Base-by-base conservation (phyloP, 1,284 basidiomycete species). In the Trichosporon sp. region DNA sequence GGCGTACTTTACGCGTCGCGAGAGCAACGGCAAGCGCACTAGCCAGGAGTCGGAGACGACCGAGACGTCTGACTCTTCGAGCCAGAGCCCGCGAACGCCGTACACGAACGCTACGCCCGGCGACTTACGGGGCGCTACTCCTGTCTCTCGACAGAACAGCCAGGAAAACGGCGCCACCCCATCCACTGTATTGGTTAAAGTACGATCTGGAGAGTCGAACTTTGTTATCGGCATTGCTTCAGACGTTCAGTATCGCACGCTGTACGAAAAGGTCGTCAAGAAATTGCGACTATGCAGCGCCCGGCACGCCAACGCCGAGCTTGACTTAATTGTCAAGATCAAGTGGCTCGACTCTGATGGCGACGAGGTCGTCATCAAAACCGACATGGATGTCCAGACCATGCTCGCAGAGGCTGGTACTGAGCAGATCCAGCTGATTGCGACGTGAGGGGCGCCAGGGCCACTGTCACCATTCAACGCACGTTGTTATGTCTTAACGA, bases 221-320 rank as follows among this genome's bases (percentile, higher is more conserved):
- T 97, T 96, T 81, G 91, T 95, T 73, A 92, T 98, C 72, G 92
- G 94, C 81, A 92, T 96, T 11, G 88, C 93, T 46, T 87, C 90
- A 51, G 84, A 87, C 70, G 92, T 92, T 21, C 88, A 91, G 78
- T 96, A 91, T 81, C 86, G 86, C 70, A 91, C 94, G 46, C 87
- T 99, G 65, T 90, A 95, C 71, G 92, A 95, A 79, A 92, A 92
- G 81, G 93, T 98, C 2, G 90, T 92, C 37, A 91, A 91, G 85
- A 98, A 98, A 88, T 93, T 98, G 76, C 88, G 92, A 26, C 86
- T 95, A 19, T 95, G 93, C 80, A 92, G 93, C 26, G 90, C 90
- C 2, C 87, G 90, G 69, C 86, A 91, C 48, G 89, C 90, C 54
- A 89, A 91, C 80, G 88, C 89, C 31, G 91, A 91, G 0, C 84